Evolutionary conservation across 2,329 filamentous ascomycete genomes (phyloP).

Genomic region (Acrodontium crateriforme): DNA sequence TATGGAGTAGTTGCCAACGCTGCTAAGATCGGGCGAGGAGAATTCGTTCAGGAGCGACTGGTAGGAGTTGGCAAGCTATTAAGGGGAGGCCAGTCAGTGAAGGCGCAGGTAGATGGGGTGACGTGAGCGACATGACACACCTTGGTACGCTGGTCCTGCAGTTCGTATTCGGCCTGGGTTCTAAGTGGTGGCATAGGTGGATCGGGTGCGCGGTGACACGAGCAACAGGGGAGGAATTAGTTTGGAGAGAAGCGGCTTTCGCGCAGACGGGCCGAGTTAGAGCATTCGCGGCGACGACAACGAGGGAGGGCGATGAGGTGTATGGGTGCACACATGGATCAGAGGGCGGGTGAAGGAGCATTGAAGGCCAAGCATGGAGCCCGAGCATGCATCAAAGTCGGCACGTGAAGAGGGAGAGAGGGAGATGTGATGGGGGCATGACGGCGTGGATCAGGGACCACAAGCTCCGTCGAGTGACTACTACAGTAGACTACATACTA

Average conservation of each 20-base stretch:
- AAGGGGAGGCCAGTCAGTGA: slow-evolving; percentile 2
- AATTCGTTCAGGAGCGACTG: slow-evolving; percentile 96
- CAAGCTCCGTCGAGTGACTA: too few relatives aligned
- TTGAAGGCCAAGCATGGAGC: background rate
- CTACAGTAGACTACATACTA: too few relatives aligned
- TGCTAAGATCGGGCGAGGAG: slow-evolving; percentile 75
- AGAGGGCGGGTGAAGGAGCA: background rate
- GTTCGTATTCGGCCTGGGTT: slow-evolving; percentile 21
- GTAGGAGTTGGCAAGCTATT: slow-evolving; percentile 88
- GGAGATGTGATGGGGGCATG: too few relatives aligned
- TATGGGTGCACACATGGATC: background rate
- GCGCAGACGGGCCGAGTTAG: background rate
- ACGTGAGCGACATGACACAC: slow-evolving; percentile 6
- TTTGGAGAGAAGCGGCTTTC: background rate
- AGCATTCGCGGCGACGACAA: too few relatives aligned
- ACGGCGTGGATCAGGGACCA: too few relatives aligned
- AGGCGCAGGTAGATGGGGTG: background rate
- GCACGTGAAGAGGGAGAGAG: too few relatives aligned
- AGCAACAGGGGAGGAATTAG: background rate
- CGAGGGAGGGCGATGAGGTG: background rate
- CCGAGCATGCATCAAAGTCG: too few relatives aligned
- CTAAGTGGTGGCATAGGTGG: slow-evolving; percentile 20
- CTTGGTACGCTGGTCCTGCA: slow-evolving; percentile 23
- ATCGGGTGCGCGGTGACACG: background rate
- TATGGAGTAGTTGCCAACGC: slow-evolving; percentile 87